phyloP scores from a whole-genome alignment of 169 alveolate genomes.

The Eimeria necatrix region DNA sequence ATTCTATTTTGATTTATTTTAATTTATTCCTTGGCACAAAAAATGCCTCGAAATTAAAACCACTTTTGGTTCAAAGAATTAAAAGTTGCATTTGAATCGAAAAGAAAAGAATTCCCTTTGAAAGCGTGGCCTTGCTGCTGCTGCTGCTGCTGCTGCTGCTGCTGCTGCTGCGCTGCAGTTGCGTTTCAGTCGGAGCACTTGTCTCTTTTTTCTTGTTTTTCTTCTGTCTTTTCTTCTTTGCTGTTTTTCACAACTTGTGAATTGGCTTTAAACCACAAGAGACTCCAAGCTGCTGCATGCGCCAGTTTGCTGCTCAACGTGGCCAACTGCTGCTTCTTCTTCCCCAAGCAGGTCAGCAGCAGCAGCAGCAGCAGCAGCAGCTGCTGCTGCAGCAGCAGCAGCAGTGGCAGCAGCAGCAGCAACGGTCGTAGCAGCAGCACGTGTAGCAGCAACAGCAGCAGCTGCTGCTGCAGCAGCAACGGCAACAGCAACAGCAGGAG shows the following conservation, averaged over 20 bases:
- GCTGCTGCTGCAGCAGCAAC: neutral
- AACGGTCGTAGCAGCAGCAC: no score
- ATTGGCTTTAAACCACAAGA: conserved; percentile 72
- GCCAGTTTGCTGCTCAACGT: conserved; percentile 67
- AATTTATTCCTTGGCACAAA: no score
- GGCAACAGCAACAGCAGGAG: neutral
- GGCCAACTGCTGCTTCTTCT: conserved; percentile 65
- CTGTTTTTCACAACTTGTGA: conserved; percentile 71
- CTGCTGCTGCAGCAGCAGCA: neutral
- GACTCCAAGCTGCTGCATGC: conserved; percentile 71
- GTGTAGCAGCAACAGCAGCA: neutral
- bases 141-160: neutral
- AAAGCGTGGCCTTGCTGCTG: neutral
- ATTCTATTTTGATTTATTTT: no score
- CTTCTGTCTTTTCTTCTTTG: conserved; percentile 76
- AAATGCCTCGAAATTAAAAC: no score
- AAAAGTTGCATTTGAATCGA: no score
- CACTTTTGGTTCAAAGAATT: no score
- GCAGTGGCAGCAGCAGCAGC: neutral
- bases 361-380: neutral
- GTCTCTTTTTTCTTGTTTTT: conserved; percentile 70
- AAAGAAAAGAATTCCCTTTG: no score
- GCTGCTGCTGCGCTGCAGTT: neutral
- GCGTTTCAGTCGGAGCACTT: conserved; percentile 76
- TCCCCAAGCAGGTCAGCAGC: conserved; percentile 66